Base-by-base conservation (phyloP, 352 stramenopile genomes). In the Peronospora belbahrii region DNA sequence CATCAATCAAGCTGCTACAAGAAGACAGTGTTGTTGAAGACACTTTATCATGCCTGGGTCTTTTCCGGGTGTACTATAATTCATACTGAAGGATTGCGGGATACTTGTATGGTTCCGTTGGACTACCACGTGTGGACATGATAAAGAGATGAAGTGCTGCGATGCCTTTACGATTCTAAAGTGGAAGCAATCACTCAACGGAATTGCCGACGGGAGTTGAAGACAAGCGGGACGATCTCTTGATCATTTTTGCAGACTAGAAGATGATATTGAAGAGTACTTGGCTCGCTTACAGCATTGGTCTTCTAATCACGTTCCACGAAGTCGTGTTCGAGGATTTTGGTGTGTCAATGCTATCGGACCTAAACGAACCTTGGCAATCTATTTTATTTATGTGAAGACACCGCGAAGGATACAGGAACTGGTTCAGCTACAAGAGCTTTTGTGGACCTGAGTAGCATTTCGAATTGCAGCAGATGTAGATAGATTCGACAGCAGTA, bases 241-340 rank as follows among this genome's bases (percentile, higher is more conserved):
- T 86, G 6, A 77, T 97, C 24, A 95, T 97, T 40, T 56, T 97
- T 18, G 85, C 88, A 24, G 88, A 88, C 10, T 97, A 97, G 71
- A 96, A 62, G 83, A 97, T 35, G 85, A 97, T 32, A 94, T 97
- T 34, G 67, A 97, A 42, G 75, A 95, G 30, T 95, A 37, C 53
- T 97, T n/a, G n/a, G 32, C 96, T 97, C 60, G 67, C 83, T 11
- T 92, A 88, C 56, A 97, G 97, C 48, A 67, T 86, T 43, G 88
- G 91, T 5, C 61, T 97, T 1, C 61, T 2, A 8, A 27, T 27
- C 2, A 27, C n/a, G n/a, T n/a, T n/a, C n/a, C n/a, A 27, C 23
- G 23, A 4, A 27, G 1, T 3, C n/a, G n/a, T n/a, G n/a, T n/a
- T n/a, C n/a, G n/a, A n/a, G n/a, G n/a, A n/a, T n/a, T n/a, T n/a